Base-by-base conservation (phyloP, 2,329 filamentous ascomycete species). In the Pseudogymnoascus sp. region DNA sequence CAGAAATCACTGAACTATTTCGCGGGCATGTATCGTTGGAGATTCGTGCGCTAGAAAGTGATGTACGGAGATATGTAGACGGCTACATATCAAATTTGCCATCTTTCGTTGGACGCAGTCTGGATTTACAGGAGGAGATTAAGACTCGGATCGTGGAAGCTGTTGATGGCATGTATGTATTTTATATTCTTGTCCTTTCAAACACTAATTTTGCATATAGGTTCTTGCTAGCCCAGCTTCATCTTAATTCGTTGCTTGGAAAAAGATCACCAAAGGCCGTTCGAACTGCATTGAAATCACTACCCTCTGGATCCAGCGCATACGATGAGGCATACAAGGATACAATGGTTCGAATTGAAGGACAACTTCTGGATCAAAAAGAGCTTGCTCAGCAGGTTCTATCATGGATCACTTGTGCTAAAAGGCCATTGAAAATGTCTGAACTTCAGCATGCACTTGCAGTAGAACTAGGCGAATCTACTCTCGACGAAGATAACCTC, bases 371-470 rank as follows among this genome's bases (percentile, higher is more conserved):
- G 2, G 69, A 67, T 12, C 59, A 70, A 22, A 41, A 50, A 5
- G 39, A 66, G 0, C 62, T 74, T 28, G 76, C 74, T 0, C 70
- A 67, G 9, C 25, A 67, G 12, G 66, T 70, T 14, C 57, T 76
- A 2, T 68, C 54, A 58, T 58, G 54, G 54, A 58, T 58, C 30
- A 28, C 36, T 58, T 36, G 20, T 33, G 66, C 72, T 1, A 65
- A 61, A 30, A 65, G 70, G 43, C 66, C 63, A 1, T 60, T 75
- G 1, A 68, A 63, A 3, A 57, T 65, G 1, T 9, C 35, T 6
- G 72, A 75, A 59, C 65, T 75, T 2, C 66, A 69, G 50, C 68
- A 74, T 61, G 73, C 72, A 0, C 64, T 75, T 16, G 72, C 71
- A 2, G 66, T 71, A 11, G 63, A 70, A 25, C 7, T 58, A 9